A percentile compares a stretch with the other conserved stretches of the same genome.
These are phyloP conservation scores for Acanthamoeba polyphaga DNA, from an alignment of 208 protist genomes.

Conservation along the genomic window DNA sequence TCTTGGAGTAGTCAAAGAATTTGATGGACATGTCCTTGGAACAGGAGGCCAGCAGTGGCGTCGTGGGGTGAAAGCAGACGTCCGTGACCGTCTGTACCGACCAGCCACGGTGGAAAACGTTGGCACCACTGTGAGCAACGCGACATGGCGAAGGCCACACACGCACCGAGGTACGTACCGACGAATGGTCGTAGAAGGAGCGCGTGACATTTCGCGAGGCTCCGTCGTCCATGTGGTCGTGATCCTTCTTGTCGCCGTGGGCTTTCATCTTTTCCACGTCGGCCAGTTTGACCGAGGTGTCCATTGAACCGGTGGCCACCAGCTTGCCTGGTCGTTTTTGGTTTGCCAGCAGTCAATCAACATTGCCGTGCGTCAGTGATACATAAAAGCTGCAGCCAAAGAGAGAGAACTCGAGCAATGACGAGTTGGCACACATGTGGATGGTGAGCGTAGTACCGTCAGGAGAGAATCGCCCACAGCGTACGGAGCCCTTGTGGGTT, in stretches of 20 bases:
- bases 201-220: not conserved
- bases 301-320: conserved; percentile 29
- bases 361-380: too few relatives aligned
- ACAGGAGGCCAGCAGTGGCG: conserved; percentile 11
- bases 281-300: conserved; percentile 14
- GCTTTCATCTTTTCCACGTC: conserved; percentile 47
- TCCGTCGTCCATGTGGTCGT: not conserved
- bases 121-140: not conserved
- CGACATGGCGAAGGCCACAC: not conserved
- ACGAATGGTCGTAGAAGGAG: conserved; percentile 35
- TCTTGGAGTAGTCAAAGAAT: conserved; percentile 44
- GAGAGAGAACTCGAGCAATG: not conserved
- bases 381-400: too few relatives aligned
- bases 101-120: not conserved
- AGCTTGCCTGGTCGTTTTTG: conserved; percentile 4
- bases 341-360: too few relatives aligned
- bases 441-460: not conserved
- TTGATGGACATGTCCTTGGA: conserved; percentile 41
- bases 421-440: not conserved
- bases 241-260: not conserved
- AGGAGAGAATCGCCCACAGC: not conserved
- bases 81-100: not conserved
- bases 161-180: not conserved
- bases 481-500: not conserved
- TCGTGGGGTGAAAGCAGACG: conserved; percentile 2